A percentile compares a stretch with the other conserved stretches of the same genome.
phyloP scores from a whole-genome alignment of 805 yeast genomes.

The Scheffersomyces amazonensis region DNA sequence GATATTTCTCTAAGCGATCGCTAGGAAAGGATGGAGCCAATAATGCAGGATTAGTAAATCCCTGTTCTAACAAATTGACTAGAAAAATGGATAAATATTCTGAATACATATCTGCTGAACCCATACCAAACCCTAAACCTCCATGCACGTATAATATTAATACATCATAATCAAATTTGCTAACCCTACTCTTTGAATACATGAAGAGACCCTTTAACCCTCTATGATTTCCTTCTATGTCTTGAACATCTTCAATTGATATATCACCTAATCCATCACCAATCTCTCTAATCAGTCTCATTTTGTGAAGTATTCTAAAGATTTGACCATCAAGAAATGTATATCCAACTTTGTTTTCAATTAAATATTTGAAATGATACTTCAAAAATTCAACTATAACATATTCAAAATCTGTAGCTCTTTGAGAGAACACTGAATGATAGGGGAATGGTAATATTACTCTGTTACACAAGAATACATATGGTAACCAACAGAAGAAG shows the following conservation, averaged over 20 bases:
- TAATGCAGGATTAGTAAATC: constrained; percentile 47
- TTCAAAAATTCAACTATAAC: constrained; percentile 7
- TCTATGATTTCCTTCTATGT: neutral
- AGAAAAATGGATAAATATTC: constrained; percentile 44
- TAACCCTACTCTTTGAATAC: constrained; percentile 22
- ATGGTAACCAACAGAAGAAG: constrained; percentile 9
- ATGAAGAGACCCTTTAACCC: constrained; percentile 25
- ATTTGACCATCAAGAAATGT: constrained; percentile 14
- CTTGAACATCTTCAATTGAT: constrained; percentile 10
- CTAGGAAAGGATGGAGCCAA: constrained; percentile 19
- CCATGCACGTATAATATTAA: constrained; percentile 46
- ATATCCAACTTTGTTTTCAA: neutral
- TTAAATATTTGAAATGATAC: constrained; percentile 2
- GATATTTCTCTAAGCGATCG: constrained; percentile 5
- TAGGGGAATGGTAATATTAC: constrained; percentile 8
- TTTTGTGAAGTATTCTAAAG: constrained; percentile 26
- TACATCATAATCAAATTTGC: constrained; percentile 28
- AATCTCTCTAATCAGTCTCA: constrained; percentile 27
- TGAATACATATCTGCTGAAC: constrained; percentile 38
- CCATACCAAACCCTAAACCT: constrained; percentile 20
- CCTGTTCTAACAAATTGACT: constrained; percentile 43
- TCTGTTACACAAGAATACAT: constrained; percentile 5
- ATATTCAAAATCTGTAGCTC: constrained; percentile 14
- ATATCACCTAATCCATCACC: constrained; percentile 32
- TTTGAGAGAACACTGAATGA: constrained; percentile 22